phyloP scores from a whole-genome alignment of 441 rosid species.

The Jatropha podagrica region DNA sequence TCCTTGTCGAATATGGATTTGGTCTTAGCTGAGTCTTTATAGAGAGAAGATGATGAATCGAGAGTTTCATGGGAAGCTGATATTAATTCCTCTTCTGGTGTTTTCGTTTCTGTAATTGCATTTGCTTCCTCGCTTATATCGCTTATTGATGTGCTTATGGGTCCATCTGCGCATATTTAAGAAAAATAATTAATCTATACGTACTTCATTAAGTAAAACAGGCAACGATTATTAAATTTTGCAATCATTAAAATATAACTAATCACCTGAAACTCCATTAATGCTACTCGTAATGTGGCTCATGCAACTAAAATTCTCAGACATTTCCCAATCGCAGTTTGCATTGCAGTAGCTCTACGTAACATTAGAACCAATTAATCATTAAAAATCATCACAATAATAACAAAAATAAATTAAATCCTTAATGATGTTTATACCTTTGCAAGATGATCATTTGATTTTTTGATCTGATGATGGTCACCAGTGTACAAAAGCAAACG shows the following conservation, averaged over 20 bases:
- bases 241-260: no score
- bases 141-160: slow-evolving; percentile 37
- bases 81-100: slow-evolving; percentile 37
- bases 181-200: not conserved
- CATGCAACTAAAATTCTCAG: slow-evolving; percentile 54
- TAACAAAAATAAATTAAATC: not conserved
- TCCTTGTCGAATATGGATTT: slow-evolving; percentile 31
- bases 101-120: slow-evolving; percentile 36
- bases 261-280: slow-evolving; percentile 39
- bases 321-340: slow-evolving; percentile 46
- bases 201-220: no score
- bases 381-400: not conserved
- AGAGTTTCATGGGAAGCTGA: slow-evolving; percentile 31
- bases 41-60: slow-evolving; percentile 52
- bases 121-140: slow-evolving; percentile 41
- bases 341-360: slow-evolving; percentile 43
- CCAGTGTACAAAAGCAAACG: slow-evolving; percentile 43
- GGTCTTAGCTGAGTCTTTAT: slow-evolving; percentile 34
- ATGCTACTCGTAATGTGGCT: slow-evolving; percentile 32
- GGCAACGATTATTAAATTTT: no score
- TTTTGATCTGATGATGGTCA: slow-evolving; percentile 25
- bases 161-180: slow-evolving; percentile 37
- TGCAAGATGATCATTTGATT: slow-evolving; percentile 18
- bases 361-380: slow-evolving; percentile 15
- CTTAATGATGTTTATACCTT: slow-evolving; percentile 20